phyloP scores from a whole-genome alignment of 2,329 filamentous ascomycete genomes.

The Sclerotinia borealis region DNA sequence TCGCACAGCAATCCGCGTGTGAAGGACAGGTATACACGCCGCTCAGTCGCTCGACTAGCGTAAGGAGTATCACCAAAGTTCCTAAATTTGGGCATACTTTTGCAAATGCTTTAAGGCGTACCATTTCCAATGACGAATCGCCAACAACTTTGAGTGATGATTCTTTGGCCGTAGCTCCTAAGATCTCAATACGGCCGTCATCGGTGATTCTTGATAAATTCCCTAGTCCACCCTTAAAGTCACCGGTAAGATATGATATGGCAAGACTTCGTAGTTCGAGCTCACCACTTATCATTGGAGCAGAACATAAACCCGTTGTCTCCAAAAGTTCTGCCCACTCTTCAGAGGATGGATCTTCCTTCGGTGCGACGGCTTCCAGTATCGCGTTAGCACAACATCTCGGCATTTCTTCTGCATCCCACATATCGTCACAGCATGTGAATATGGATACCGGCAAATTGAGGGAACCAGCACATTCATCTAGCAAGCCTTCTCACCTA shows the following conservation, averaged over 20 bases:
- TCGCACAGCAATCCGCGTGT: neutral
- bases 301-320: neutral
- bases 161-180: neutral
- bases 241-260: neutral
- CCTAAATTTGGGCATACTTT: constrained; percentile 9
- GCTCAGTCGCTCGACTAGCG: constrained; percentile 1
- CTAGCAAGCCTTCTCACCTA: neutral
- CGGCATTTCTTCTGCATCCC: neutral
- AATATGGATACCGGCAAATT: neutral
- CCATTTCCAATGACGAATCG: constrained; percentile 1
- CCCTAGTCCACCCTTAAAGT: neutral
- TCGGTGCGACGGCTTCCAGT: constrained; percentile 3
- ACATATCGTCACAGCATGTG: neutral
- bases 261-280: constrained; percentile 4
- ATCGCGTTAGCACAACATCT: constrained; percentile 9
- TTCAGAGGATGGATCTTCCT: neutral
- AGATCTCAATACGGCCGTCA: neutral
- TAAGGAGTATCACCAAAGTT: neutral
- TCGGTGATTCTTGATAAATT: neutral
- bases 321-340: neutral
- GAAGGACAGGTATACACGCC: neutral
- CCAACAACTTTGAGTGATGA: neutral
- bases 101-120: constrained; percentile 7
- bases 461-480: neutral
- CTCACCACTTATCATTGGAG: neutral